Evolutionary conservation across 1,284 basidiomycete species (phyloP).

Genomic region (Ganoderma lucidum): DNA sequence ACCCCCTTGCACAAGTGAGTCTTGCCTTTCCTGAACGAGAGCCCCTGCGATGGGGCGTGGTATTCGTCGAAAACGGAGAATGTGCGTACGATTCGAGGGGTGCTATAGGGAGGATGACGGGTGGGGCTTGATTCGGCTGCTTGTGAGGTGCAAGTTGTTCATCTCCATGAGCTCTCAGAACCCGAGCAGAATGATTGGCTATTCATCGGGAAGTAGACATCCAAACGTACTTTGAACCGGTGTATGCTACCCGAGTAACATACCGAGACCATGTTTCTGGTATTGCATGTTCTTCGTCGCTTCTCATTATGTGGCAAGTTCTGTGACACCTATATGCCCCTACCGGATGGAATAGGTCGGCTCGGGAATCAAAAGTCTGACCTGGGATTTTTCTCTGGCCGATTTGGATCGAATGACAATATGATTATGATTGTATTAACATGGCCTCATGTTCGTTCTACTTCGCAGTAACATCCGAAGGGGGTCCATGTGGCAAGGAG

Average conservation of each 20-base stretch:
- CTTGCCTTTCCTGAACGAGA: background rate
- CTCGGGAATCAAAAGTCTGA: too few species aligned
- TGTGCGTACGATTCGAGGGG: background rate
- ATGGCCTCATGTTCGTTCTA: background rate
- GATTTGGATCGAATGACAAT: background rate
- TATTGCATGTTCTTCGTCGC: background rate
- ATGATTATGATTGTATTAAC: background rate
- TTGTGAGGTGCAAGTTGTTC: background rate
- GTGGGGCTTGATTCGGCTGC: background rate
- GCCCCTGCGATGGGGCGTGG: background rate
- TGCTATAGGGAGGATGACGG: background rate
- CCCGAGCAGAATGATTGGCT: too few species aligned
- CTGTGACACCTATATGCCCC: background rate
- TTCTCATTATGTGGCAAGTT: background rate
- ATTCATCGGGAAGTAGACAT: background rate
- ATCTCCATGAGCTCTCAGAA: background rate
- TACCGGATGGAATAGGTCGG: too few species aligned
- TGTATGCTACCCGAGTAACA: too few species aligned
- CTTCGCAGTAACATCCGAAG: constrained; percentile 61
- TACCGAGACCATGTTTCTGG: background rate
- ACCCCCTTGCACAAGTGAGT: constrained; percentile 80
- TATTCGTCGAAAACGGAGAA: too few species aligned
- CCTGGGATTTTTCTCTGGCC: too few species aligned
- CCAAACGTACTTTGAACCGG: too few species aligned
- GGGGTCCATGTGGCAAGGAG: constrained; percentile 71